phyloP scores from a whole-genome alignment of 805 yeast species.

The Candida oleophila region DNA sequence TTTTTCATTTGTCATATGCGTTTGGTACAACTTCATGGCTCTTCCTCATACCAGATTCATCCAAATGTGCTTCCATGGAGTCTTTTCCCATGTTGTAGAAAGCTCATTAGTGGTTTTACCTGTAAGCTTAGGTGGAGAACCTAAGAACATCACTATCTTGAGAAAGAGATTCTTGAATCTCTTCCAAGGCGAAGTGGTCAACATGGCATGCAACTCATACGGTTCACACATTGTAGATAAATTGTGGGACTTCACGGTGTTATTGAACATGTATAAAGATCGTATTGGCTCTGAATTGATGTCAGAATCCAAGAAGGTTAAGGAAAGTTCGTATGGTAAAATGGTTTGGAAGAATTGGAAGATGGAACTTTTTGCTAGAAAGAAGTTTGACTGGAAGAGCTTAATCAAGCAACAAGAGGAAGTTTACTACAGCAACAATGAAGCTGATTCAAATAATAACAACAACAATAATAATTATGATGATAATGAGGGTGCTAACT shows the following conservation, averaged over 20 bases:
- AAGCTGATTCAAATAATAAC: slow-evolving; percentile 15
- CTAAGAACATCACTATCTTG: slow-evolving; percentile 46
- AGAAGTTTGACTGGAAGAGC: slow-evolving; percentile 80
- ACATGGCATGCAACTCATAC: slow-evolving; percentile 76
- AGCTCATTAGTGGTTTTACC: slow-evolving; percentile 47
- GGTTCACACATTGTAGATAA: slow-evolving; percentile 90
- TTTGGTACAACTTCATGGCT: slow-evolving; percentile 59
- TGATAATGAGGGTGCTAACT: slow-evolving; percentile 6
- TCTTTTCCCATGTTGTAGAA: slow-evolving; percentile 87
- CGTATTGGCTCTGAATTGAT: slow-evolving; percentile 70
- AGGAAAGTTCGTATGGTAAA: slow-evolving; percentile 84
- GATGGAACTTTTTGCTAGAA: slow-evolving; percentile 74
- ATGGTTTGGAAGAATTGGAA: slow-evolving; percentile 95
- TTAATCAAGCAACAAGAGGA: slow-evolving; percentile 48
- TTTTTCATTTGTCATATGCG: slow-evolving; percentile 52
- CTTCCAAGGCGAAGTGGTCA: slow-evolving; percentile 52
- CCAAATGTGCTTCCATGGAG: slow-evolving; percentile 85
- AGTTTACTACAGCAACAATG: slow-evolving; percentile 20
- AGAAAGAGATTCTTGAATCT: slow-evolving; percentile 71
- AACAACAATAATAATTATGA: slow-evolving; percentile 6
- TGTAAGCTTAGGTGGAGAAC: slow-evolving; percentile 38
- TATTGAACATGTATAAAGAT: slow-evolving; percentile 82
- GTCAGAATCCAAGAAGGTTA: slow-evolving; percentile 62
- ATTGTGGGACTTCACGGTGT: slow-evolving; percentile 75
- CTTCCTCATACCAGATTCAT: slow-evolving; percentile 60